Base-by-base conservation (phyloP, 2,329 filamentous ascomycete genomes). In the Hypoxylon sp. region DNA sequence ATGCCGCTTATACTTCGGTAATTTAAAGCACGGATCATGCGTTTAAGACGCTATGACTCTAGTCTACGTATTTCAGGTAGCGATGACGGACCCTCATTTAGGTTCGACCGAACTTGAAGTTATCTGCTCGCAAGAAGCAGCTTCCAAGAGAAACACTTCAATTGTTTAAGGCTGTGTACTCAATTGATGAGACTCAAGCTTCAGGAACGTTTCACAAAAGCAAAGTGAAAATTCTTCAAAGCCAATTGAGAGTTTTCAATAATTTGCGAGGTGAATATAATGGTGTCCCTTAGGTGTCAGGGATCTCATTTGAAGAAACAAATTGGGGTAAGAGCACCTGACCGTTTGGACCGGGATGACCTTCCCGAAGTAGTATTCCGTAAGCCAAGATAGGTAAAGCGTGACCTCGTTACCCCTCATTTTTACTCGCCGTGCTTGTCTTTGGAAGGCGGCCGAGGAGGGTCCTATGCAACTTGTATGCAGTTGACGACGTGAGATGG, bases 331-430 rank as follows among this genome's bases (percentile, higher is more conserved):
- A 48, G 57, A 28, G 53, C 68, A 71, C 63, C 65, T 71, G 68
- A 71, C 46, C 68, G 64, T 32, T 43, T 58, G 2, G 49, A 65
- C 66, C 66, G 66, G 68, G 68, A 66, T 62, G 25, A 69, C 68
- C 68, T 71, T 69, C 68, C 68, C 53, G 43, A 48, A 53, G 30
- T 10, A 63, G 68, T 71, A 71, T 71, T 58, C 68, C 68, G 68
- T 51, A 38, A 13, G 58, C 68, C 58, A 64, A 57, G 60, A 60
- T 63, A 41, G 62, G 63, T 51, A 66, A 66, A 56, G 63, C 59
- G 63, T 66, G 34, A 69, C 60, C 41, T 67, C 17, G 60, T 65
- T 68, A 71, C 68, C 68, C 68, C 68, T 71, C 68, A 64, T 71
- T 71, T 68, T 23, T 56, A 63, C 60, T 70, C 59, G 68, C 61